Percentiles rank a stretch among this genome's conserved stretches.
Evolutionary conservation across 768 basidiomycete genomes (phyloP).

Genomic region (Phylloporus sp.): DNA sequence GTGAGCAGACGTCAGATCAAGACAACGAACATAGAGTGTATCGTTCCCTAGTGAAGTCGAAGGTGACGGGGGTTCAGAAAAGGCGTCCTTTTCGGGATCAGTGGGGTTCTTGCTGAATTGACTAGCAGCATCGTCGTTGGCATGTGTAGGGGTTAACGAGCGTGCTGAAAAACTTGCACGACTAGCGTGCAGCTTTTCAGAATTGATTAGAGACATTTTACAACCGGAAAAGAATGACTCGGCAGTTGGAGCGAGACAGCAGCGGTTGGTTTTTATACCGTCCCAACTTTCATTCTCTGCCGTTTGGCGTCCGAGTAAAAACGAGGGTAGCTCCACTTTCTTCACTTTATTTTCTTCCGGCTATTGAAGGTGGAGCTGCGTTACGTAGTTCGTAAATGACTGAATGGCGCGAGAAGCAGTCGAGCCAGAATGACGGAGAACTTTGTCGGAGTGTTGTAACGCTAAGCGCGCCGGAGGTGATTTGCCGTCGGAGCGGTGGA

Average conservation of each 20-base stretch:
- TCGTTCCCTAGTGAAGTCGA: constrained; percentile 1
- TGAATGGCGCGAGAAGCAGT: neutral
- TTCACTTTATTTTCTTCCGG: neutral
- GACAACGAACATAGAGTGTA: constrained; percentile 12
- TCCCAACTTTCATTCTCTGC: constrained; percentile 3
- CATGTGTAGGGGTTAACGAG: constrained; percentile 12
- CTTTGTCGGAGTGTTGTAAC: neutral
- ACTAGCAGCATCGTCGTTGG: constrained; percentile 5
- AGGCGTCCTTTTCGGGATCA: constrained; percentile 10
- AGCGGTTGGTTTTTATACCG: neutral
- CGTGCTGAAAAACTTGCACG: constrained; percentile 10
- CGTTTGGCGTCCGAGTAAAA: neutral
- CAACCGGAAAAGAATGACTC: constrained; percentile 10
- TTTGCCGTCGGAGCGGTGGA: neutral
- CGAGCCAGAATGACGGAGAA: neutral
- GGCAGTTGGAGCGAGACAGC: constrained; percentile 7
- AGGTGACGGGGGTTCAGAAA: constrained; percentile 1
- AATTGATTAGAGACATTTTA: constrained; percentile 15
- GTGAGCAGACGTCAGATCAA: neutral
- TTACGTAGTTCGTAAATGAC: constrained; percentile 9
- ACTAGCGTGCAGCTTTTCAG: constrained; percentile 5
- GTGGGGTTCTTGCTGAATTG: neutral
- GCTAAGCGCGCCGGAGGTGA: neutral
- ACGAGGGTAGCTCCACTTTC: neutral
- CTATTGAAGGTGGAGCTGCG: constrained; percentile 9